Percentiles rank a stretch among this genome's conserved stretches.
Evolutionary conservation across 1,284 basidiomycete genomes (phyloP).

Genomic region (Fomitopsis pinicola): DNA sequence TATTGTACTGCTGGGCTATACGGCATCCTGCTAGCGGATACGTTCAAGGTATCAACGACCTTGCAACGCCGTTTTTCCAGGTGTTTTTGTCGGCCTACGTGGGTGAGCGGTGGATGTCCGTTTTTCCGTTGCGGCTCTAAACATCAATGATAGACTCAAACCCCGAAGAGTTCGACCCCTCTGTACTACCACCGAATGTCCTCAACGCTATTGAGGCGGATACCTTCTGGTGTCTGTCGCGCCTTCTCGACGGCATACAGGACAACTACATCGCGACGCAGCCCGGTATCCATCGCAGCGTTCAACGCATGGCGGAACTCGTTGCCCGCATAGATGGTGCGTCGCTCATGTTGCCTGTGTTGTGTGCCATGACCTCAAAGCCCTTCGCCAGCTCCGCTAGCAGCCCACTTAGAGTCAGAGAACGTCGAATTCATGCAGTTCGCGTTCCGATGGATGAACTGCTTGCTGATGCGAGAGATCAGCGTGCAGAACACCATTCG

Average conservation of each 20-base stretch:
- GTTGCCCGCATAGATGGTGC: slow-evolving; percentile 88
- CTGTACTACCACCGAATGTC: slow-evolving; percentile 62
- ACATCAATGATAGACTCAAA: slow-evolving; percentile 60
- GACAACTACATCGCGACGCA: slow-evolving; percentile 96
- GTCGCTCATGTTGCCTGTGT: slow-evolving; percentile 17
- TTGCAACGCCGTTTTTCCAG: slow-evolving; percentile 93
- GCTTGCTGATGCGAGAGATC: slow-evolving; percentile 93
- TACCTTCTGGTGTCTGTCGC: slow-evolving; percentile 94
- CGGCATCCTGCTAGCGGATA: slow-evolving; percentile 95
- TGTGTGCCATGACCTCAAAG: background rate
- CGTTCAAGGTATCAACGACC: slow-evolving; percentile 97
- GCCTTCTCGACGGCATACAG: slow-evolving; percentile 92
- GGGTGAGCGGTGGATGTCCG: slow-evolving; percentile 44
- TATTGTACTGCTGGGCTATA: slow-evolving; percentile 97
- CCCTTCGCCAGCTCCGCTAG: slow-evolving; percentile 60
- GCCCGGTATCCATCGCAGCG: slow-evolving; percentile 90
- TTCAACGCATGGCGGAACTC: slow-evolving; percentile 88
- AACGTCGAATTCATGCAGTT: slow-evolving; percentile 99
- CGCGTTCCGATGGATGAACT: slow-evolving; percentile 99
- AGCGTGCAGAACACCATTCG: slow-evolving; percentile 92
- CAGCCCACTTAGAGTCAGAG: slow-evolving; percentile 79
- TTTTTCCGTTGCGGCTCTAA: slow-evolving; percentile 7
- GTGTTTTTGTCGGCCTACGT: slow-evolving; percentile 91
- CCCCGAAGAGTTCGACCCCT: slow-evolving; percentile 83
- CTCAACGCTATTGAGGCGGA: slow-evolving; percentile 90